Percentiles rank a stretch among this genome's conserved stretches.
Evolutionary conservation across 2,329 filamentous ascomycete species (phyloP).

Genomic region (Apiospora saccharicola): DNA sequence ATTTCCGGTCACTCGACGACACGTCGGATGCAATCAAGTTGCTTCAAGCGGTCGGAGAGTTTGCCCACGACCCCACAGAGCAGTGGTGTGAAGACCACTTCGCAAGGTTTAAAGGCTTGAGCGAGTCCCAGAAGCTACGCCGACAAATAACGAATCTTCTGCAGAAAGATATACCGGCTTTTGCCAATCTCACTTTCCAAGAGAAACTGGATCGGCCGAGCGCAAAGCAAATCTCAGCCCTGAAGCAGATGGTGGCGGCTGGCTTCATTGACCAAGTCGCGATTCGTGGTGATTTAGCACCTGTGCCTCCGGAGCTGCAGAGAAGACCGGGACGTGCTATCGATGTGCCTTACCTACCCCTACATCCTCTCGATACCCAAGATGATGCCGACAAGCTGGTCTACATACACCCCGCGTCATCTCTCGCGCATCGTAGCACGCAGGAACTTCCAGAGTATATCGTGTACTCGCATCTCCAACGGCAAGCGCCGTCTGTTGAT

Average conservation of each 20-base stretch:
- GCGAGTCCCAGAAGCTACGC: conserved; percentile 84
- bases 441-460: conserved; percentile 87
- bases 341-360: conserved; percentile 88
- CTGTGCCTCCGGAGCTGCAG: conserved; percentile 70
- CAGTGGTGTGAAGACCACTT: conserved; percentile 84
- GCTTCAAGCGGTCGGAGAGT: conserved; percentile 87
- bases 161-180: conserved; percentile 74
- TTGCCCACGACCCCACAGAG: conserved; percentile 76
- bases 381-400: conserved; percentile 70
- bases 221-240: conserved; percentile 74
- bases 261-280: conserved; percentile 96
- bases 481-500: conserved; percentile 59
- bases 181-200: conserved; percentile 61
- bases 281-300: conserved; percentile 87
- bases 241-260: conserved; percentile 91
- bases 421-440: conserved; percentile 73
- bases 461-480: conserved; percentile 86
- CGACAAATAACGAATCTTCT: conserved; percentile 84
- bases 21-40: conserved; percentile 89
- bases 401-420: conserved; percentile 86
- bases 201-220: conserved; percentile 66
- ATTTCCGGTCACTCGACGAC: conserved; percentile 83
- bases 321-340: conserved; percentile 84
- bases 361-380: conserved; percentile 69
- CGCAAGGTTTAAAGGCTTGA: conserved; percentile 85